Percentiles rank a stretch among this genome's conserved stretches.
Evolutionary conservation across 2,329 filamentous ascomycete genomes (phyloP).

Genomic region (Tolypocladium album): DNA sequence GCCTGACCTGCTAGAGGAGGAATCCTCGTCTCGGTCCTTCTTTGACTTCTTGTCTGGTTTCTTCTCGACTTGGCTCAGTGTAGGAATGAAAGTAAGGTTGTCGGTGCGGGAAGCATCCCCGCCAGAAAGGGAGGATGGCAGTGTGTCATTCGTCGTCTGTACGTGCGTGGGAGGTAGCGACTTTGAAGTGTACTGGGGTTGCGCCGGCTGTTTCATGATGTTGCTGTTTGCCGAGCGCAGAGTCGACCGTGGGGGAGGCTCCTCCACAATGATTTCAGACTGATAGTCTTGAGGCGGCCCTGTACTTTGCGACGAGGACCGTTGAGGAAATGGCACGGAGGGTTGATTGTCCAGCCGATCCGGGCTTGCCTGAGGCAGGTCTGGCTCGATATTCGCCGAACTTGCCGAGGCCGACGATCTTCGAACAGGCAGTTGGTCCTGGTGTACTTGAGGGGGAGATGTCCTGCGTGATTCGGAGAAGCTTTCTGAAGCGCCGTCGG

Average conservation of each 20-base stretch:
- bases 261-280: constrained; percentile 18
- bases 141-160: constrained; percentile 15
- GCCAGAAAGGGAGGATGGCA: constrained; percentile 53
- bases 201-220: constrained; percentile 1
- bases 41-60: constrained; percentile 65
- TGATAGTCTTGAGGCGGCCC: constrained; percentile 20
- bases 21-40: constrained; percentile 57
- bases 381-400: constrained; percentile 53
- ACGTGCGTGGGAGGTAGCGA: constrained; percentile 5
- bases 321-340: constrained; percentile 33
- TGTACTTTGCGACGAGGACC: constrained; percentile 42
- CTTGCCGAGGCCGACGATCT: constrained; percentile 18
- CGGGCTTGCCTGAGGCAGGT: constrained; percentile 31
- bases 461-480: constrained; percentile 10
- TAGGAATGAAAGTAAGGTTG: constrained; percentile 70
- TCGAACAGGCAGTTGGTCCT: constrained; percentile 23
- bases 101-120: constrained; percentile 60
- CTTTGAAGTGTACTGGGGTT: constrained; percentile 6
- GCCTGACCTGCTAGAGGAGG: constrained; percentile 63
- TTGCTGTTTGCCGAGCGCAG: constrained; percentile 7
- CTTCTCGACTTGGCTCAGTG: constrained; percentile 56
- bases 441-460: constrained; percentile 10
- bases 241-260: constrained; percentile 35
- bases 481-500: constrained; percentile 26
- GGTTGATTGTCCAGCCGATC: constrained; percentile 13